Evolutionary conservation across 2,329 filamentous ascomycete species (phyloP).

Genomic region (Emericellopsis atlantica): DNA sequence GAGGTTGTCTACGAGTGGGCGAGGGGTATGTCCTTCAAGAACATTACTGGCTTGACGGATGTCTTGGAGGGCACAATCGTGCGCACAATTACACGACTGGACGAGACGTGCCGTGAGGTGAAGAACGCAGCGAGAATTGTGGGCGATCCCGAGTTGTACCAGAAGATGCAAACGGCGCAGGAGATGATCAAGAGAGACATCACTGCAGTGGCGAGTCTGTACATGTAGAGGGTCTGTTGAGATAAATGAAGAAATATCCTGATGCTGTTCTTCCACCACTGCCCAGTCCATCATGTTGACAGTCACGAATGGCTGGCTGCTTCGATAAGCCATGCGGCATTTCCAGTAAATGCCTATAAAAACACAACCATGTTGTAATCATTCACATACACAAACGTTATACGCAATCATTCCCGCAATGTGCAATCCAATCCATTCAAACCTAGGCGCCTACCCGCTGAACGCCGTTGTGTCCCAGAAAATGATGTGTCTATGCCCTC

Average conservation of each 20-base stretch:
- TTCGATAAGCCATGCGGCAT: too few species aligned
- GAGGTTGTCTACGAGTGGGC: slow-evolving; percentile 99
- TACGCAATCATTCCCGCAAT: too few species aligned
- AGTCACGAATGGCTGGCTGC: too few species aligned
- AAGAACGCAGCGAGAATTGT: slow-evolving; percentile 95
- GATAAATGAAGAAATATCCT: background rate
- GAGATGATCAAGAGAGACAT: slow-evolving; percentile 97
- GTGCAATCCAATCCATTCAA: background rate
- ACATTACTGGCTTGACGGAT: slow-evolving; percentile 90
- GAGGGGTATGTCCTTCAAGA: slow-evolving; percentile 93
- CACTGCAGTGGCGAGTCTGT: slow-evolving; percentile 76
- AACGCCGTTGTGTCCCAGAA: background rate
- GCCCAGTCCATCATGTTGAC: too few species aligned
- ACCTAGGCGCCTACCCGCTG: background rate
- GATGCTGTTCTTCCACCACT: background rate
- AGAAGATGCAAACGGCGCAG: slow-evolving; percentile 95
- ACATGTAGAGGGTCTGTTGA: slow-evolving; percentile 46
- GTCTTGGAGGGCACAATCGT: slow-evolving; percentile 97
- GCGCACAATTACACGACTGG: slow-evolving; percentile 79
- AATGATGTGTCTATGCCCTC: slow-evolving; percentile 24
- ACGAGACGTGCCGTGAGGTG: slow-evolving; percentile 93
- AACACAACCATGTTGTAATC: too few species aligned
- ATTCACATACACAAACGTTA: too few species aligned
- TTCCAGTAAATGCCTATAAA: too few species aligned
- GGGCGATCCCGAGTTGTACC: slow-evolving; percentile 82